Base-by-base conservation (phyloP, 768 basidiomycete species). In the Aureoboletus auriporus region DNA sequence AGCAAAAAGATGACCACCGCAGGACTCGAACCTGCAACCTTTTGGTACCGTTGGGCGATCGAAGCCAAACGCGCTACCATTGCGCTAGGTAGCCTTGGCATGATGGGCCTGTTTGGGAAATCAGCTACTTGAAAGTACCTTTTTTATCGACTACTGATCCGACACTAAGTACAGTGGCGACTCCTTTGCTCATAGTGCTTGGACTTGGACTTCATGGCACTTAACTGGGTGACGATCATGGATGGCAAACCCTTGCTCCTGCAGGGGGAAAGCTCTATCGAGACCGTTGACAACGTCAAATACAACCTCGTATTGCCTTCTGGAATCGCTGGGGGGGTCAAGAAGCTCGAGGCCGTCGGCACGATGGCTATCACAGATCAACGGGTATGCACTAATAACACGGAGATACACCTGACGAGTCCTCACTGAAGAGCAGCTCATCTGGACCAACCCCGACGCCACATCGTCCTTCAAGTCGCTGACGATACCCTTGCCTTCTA, bases 21-120 rank as follows among this genome's bases (percentile, higher is more conserved):
- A 88, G 87, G 87, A 86, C 85, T 89, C 86, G 87, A 89, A 89
- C 88, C 87, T 89, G 86, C 87, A 89, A 84, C 87, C 88, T 89
- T 85, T 87, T 88, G 87, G 86, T 89, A 56, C 73, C 80, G 69
- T 71, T 69, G 55, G 74, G 81, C 82, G 60, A 77, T 86, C 85
- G 86, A 89, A 89, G 86, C 86, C 86, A 88, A 86, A 89, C 85
- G 86, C 86, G 86, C 86, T 89, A 87, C 86, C 86, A 88, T 89
- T 88, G 86, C 84, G 86, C 86, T 73, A 89, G 83, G 84, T 80
- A 83, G 79, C 80, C 83, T 66, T 71, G 9, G 1, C 2, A 3
- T 33, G 1, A 1, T 33, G 14, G 13, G 1, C 13, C 13, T 33
- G 31, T 33, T 33, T 4, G 31, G 6, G 10, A 5, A 33, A 33